Evolutionary conservation across 2,329 filamentous ascomycete genomes (phyloP).

Genomic region (Scopulariopsis brevicaulis): DNA sequence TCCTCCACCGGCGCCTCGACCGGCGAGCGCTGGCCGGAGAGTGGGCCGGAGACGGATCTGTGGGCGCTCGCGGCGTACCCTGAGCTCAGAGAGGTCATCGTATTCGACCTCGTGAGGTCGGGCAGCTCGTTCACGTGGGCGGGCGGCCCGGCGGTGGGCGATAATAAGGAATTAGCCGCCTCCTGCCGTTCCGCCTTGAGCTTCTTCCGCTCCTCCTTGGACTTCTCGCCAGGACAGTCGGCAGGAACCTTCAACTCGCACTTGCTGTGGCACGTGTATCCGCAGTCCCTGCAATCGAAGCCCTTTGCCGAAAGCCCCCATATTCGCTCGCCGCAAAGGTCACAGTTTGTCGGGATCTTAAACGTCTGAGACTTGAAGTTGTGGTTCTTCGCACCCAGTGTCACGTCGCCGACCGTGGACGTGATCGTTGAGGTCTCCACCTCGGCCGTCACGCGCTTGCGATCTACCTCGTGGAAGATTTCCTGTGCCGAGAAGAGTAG

Average conservation of each 20-base stretch:
- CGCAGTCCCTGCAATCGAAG: conserved; percentile 90
- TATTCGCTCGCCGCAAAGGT: conserved; percentile 90
- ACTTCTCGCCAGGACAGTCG: conserved; percentile 87
- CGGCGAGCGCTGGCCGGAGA: conserved; percentile 35
- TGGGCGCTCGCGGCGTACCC: conserved; percentile 74
- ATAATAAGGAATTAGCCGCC: conserved; percentile 51
- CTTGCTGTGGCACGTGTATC: conserved; percentile 96
- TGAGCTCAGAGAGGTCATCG: conserved; percentile 82
- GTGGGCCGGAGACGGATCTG: conserved; percentile 58
- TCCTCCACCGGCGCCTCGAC: conserved; percentile 26
- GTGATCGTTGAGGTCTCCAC: conserved; percentile 91
- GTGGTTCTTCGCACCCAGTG: conserved; percentile 84
- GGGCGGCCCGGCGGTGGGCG: conserved; percentile 31
- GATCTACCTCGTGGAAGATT: conserved; percentile 71
- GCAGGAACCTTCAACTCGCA: conserved; percentile 98
- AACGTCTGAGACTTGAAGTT: conserved; percentile 99
- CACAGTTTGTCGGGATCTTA: conserved; percentile 98
- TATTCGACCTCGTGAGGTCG: conserved; percentile 66
- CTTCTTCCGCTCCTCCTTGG: conserved; percentile 92
- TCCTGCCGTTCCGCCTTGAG: conserved; percentile 80
- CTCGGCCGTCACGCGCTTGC: conserved; percentile 76
- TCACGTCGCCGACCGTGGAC: conserved; percentile 82
- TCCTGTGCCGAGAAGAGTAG: conserved; percentile 80
- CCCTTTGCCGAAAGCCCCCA: conserved; percentile 97
- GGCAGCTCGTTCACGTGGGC: conserved; percentile 52